phyloP scores from a whole-genome alignment of 768 basidiomycete genomes.

The Suillus plorans region DNA sequence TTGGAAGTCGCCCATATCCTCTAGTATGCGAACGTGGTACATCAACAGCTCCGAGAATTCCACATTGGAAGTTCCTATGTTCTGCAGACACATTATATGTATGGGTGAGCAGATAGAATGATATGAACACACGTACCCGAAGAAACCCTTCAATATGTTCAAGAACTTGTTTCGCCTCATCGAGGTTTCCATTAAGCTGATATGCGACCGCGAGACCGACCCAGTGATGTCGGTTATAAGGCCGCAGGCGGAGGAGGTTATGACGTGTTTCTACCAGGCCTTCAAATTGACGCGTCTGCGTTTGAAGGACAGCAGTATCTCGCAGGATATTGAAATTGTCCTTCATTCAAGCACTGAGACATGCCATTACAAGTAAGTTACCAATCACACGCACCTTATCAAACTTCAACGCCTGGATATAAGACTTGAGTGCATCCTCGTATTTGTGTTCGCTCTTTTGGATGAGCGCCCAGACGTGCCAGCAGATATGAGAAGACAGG shows the following conservation, averaged over 20 bases:
- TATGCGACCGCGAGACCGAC: slow-evolving; percentile 85
- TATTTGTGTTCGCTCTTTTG: slow-evolving; percentile 95
- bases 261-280: slow-evolving; percentile 79
- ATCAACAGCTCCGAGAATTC: slow-evolving; percentile 84
- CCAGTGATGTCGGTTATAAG: slow-evolving; percentile 87
- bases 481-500: slow-evolving; percentile 88
- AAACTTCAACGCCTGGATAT: slow-evolving; percentile 82
- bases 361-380: background rate
- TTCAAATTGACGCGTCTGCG: slow-evolving; percentile 82
- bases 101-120: background rate
- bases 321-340: slow-evolving; percentile 93
- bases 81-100: slow-evolving; percentile 38
- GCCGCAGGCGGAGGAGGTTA: slow-evolving; percentile 75
- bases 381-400: slow-evolving; percentile 66
- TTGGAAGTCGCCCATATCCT: slow-evolving; percentile 64
- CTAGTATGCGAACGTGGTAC: slow-evolving; percentile 72
- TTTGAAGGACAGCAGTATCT: slow-evolving; percentile 86
- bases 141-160: slow-evolving; percentile 69
- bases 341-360: slow-evolving; percentile 38
- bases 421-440: slow-evolving; percentile 91
- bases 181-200: slow-evolving; percentile 74
- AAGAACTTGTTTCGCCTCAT: slow-evolving; percentile 69
- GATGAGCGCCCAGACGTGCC: slow-evolving; percentile 97
- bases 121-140: slow-evolving; percentile 46
- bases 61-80: slow-evolving; percentile 73